Base-by-base conservation (phyloP, 106 monocot genomes). In the Dioscorea alata region DNA sequence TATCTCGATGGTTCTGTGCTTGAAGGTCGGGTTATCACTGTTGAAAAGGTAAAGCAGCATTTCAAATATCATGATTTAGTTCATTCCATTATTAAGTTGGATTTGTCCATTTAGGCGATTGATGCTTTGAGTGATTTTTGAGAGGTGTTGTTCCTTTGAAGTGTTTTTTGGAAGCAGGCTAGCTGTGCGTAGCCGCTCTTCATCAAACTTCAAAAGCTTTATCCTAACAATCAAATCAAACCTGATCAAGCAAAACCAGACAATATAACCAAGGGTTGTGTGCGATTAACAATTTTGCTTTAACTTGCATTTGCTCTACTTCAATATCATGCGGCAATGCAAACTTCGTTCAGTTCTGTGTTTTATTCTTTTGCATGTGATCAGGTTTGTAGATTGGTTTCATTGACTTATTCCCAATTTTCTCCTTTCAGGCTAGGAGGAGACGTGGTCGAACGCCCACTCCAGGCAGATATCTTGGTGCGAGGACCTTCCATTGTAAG, bases 11-110 rank as follows among this genome's bases (percentile, higher is more conserved):
- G 79, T 17, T 88, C 94, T 7, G 77, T 91, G 1, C 78, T 95
- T 33, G 85, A 88, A 84, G 91, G 91, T 31, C 95, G 95, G 9
- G 88, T 95, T 4, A 91, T 95, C 24, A 91, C 91, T 61, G 95
- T 95, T 50, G 95, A 91, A 64, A 95, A 86, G 95, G 95, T 95
- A 83, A 70, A 25, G 3, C 57, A 16, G 15, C 4, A 16, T 50
- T 50, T 33, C 24, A 8, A 23, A 28, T 61, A 61, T 6, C 13
- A 61, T 42, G 9, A 42, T 10, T 42, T 42, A 42, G 42, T 42
- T 42, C 10, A 42, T 42, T 42, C 6, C 0, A 42, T 42, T 42
- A 42, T 42, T 42, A 42, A 42, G 2, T 42, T 42, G 42, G 42
- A 42, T 42, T 8, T 42, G 10, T 42, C 42, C 42, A 42, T 6